Evolutionary conservation across 495 filamentous ascomycete species (phyloP).

Genomic region (Cetradonia linearis): DNA sequence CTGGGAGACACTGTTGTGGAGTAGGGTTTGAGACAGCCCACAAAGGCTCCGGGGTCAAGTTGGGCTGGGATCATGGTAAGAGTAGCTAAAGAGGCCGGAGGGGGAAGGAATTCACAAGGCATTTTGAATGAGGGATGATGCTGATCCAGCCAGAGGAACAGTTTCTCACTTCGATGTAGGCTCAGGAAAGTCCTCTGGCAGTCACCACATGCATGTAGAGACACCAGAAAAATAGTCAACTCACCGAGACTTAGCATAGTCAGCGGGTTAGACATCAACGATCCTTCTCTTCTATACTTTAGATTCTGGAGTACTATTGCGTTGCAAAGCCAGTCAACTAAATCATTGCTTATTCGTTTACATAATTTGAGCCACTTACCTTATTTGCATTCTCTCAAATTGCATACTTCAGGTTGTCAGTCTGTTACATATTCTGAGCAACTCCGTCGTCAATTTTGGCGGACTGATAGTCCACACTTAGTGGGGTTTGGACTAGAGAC

Average conservation of each 20-base stretch:
- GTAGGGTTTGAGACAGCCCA: constrained; percentile 31
- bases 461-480: no score
- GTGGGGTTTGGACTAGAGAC: no score
- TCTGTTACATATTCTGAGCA: no score
- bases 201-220: background rate
- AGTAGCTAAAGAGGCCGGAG: constrained; percentile 26
- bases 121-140: constrained; percentile 26
- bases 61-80: constrained; percentile 32
- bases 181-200: background rate
- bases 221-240: background rate
- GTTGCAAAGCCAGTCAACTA: background rate
- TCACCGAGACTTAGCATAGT: background rate
- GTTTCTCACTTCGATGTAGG: background rate
- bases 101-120: constrained; percentile 34
- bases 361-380: no score
- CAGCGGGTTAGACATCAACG: background rate
- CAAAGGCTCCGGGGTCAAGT: constrained; percentile 33
- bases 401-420: background rate
- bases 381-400: background rate
- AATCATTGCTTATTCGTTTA: background rate
- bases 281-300: background rate
- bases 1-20: constrained; percentile 38
- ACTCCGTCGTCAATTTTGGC: no score
- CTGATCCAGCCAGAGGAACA: background rate
- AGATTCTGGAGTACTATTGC: background rate